Evolutionary conservation across 257 asterid species (phyloP).

Genomic region (Rehmannia glutinosa): DNA sequence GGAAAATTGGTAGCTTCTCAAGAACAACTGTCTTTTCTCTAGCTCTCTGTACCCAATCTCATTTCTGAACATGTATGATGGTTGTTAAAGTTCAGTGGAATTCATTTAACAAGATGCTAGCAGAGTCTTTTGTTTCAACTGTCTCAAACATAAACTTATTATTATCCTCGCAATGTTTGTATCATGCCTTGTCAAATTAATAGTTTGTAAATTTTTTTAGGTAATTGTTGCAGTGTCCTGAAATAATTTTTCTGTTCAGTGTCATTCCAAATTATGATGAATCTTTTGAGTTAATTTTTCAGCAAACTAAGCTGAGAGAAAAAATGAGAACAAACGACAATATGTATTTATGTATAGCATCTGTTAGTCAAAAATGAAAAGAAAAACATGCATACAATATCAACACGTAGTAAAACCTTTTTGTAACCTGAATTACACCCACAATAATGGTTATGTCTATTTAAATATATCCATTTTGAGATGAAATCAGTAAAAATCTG

Average conservation of each 20-base stretch:
- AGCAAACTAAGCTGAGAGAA: not conserved
- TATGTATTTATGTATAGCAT: not conserved
- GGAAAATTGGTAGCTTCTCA: conserved; percentile 62
- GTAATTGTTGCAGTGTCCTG: not conserved
- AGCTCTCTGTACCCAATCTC: not conserved
- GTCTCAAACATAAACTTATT: not conserved
- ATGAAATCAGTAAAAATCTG: not conserved
- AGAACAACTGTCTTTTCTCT: not conserved
- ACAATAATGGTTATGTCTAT: no score
- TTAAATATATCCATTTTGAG: not conserved
- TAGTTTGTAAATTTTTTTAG: not conserved
- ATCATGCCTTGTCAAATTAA: not conserved
- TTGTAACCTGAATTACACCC: not conserved
- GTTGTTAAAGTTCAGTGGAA: not conserved
- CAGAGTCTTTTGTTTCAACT: not conserved
- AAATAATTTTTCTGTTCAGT: not conserved
- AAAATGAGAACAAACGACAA: not conserved
- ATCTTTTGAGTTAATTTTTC: not conserved
- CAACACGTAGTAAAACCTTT: not conserved
- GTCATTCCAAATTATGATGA: not conserved
- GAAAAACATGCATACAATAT: not conserved
- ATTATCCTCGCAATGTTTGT: not conserved
- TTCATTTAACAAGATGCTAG: not conserved
- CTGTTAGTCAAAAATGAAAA: not conserved
- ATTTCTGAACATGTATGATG: no score